These are phyloP conservation scores for Eimeria brunetti DNA, from an alignment of 169 alveolate species.

Conservation along the genomic window DNA sequence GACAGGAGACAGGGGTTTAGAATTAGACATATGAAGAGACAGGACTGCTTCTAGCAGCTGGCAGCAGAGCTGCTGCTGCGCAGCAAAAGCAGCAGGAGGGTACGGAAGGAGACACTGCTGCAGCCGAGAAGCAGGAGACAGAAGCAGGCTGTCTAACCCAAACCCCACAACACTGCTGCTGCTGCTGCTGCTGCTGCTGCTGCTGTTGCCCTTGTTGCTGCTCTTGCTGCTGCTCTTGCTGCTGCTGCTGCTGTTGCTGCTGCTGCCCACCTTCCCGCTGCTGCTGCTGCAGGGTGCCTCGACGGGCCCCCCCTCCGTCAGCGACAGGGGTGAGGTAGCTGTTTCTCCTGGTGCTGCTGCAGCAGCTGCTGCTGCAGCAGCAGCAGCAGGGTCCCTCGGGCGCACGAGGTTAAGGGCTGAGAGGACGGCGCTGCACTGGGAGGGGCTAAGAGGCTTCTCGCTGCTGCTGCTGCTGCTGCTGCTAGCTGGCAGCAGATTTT, in stretches of 20 bases:
- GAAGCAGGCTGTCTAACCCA: not conserved
- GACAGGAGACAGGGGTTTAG: not conserved
- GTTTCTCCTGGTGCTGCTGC: conserved; percentile 6
- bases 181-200: conserved; percentile 11
- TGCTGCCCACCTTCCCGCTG: not conserved
- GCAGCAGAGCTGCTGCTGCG: conserved; percentile 30
- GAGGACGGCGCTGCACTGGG: conserved; percentile 1
- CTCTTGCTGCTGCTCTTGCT: conserved; percentile 1
- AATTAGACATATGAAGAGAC: too few species aligned
- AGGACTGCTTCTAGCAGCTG: conserved; percentile 30
- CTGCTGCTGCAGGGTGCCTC: not conserved
- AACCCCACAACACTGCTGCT: not conserved
- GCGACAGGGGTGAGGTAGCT: not conserved
- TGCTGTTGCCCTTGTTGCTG: not conserved
- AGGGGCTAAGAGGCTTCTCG: not conserved
- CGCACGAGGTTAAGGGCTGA: not conserved
- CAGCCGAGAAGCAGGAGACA: not conserved
- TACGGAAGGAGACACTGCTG: not conserved
- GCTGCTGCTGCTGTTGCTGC: not conserved
- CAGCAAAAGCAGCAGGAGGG: conserved; percentile 21
- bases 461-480: too few species aligned
- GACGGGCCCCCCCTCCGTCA: not conserved
- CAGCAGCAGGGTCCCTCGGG: not conserved
- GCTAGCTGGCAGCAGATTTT: conserved; percentile 18
- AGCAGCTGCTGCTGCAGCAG: conserved; percentile 31